Evolutionary conservation across 73 alveolate genomes (phyloP).

Genomic region (Paramecium caudatum): DNA sequence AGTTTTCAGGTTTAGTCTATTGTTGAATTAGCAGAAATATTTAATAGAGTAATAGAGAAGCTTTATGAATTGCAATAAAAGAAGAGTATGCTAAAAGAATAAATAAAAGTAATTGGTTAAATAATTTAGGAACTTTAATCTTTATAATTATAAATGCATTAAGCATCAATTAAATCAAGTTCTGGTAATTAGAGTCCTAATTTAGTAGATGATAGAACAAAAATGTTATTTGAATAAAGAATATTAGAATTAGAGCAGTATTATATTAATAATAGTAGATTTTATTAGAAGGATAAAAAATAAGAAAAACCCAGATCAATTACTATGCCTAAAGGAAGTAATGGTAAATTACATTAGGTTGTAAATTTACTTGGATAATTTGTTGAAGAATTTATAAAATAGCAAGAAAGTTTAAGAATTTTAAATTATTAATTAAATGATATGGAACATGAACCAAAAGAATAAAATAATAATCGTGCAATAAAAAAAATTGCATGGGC

Average conservation of each 20-base stretch:
- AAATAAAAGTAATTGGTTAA: background rate
- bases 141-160: background rate
- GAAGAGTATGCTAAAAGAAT: background rate
- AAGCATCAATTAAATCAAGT: background rate
- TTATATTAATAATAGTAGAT: background rate
- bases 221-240: conserved; percentile 53
- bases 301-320: background rate
- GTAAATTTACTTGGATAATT: background rate
- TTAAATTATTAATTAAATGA: background rate
- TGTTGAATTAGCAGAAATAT: background rate
- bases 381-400: conserved; percentile 39
- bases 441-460: background rate
- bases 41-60: conserved; percentile 25
- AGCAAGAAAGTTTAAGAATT: background rate
- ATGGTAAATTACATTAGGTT: background rate
- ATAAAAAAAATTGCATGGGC: conserved; percentile 17
- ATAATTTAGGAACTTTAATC: background rate
- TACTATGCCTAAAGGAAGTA: too few species aligned
- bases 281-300: background rate
- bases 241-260: conserved; percentile 55
- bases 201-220: conserved; percentile 11
- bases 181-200: background rate
- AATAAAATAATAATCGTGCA: background rate
- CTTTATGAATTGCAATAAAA: conserved; percentile 4
- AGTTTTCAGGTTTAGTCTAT: background rate